These are phyloP conservation scores for Aethionema arabicum DNA, from an alignment of 345 rosid genomes.

Conservation along the genomic window DNA sequence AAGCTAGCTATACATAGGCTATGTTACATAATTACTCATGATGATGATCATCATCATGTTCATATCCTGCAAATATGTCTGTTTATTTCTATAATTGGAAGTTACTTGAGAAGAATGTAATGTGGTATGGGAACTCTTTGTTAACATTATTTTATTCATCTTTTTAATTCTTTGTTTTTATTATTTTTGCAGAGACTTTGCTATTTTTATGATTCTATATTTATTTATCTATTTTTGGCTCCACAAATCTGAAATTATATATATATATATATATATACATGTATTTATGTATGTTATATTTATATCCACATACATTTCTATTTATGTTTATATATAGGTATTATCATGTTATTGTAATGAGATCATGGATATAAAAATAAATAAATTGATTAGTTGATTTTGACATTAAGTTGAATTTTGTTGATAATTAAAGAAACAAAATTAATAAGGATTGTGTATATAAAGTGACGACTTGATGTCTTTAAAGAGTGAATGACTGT, in stretches of 20 bases:
- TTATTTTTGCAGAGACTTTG: conserved; percentile 16
- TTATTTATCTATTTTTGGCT: conserved; percentile 33
- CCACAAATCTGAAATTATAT: conserved; percentile 18
- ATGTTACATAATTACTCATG: conserved; percentile 20
- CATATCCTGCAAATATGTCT: conserved; percentile 30
- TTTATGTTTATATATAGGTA: conserved; percentile 5
- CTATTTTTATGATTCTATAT: conserved; percentile 21
- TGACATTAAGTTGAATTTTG: conserved; percentile 12
- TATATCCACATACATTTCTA: background rate
- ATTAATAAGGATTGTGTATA: background rate
- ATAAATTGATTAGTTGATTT: background rate
- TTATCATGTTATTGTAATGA: conserved; percentile 13
- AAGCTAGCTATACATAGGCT: background rate
- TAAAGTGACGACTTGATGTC: conserved; percentile 13
- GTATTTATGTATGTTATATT: background rate
- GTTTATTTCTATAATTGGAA: conserved; percentile 33
- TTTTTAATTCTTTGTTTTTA: conserved; percentile 33
- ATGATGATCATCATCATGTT: conserved; percentile 17
- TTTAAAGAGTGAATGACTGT: too few relatives aligned
- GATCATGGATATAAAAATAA: conserved; percentile 3
- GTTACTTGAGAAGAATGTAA: conserved; percentile 36
- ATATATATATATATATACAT: background rate
- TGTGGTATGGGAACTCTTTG: conserved; percentile 41
- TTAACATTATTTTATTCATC: background rate
- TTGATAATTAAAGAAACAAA: background rate